These are phyloP conservation scores for Cytospora paraplurivora DNA, from an alignment of 2,329 filamentous ascomycete genomes.

Conservation along the genomic window DNA sequence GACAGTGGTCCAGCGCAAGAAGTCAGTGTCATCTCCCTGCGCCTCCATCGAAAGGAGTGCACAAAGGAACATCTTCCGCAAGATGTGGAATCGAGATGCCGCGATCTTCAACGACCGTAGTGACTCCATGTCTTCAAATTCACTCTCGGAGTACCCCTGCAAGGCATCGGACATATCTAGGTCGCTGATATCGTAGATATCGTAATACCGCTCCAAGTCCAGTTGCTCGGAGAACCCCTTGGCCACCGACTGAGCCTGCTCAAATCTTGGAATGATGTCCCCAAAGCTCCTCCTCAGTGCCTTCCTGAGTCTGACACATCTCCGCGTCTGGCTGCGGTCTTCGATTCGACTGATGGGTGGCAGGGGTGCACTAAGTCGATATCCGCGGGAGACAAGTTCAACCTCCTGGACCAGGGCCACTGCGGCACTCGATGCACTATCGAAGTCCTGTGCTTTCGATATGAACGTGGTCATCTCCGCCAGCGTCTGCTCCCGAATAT, in stretches of 20 bases:
- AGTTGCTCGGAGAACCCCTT: conserved; percentile 75
- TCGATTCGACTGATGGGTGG: conserved; percentile 93
- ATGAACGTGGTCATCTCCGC: conserved; percentile 70
- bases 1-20: conserved; percentile 75
- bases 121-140: conserved; percentile 76
- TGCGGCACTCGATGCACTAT: conserved; percentile 73
- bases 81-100: conserved; percentile 76
- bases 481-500: conserved; percentile 74
- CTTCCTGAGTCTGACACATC: conserved; percentile 78
- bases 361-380: conserved; percentile 67
- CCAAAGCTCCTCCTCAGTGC: conserved; percentile 71
- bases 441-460: conserved; percentile 75
- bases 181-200: conserved; percentile 80
- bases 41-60: conserved; percentile 86
- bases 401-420: conserved; percentile 88
- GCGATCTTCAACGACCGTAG: conserved; percentile 78
- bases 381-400: conserved; percentile 90
- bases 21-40: conserved; percentile 74
- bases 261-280: conserved; percentile 70
- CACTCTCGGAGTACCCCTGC: conserved; percentile 62
- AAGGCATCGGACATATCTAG: conserved; percentile 73
- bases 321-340: conserved; percentile 74
- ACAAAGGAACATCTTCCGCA: conserved; percentile 84
- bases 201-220: conserved; percentile 89
- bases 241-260: conserved; percentile 68